Percentiles rank a stretch among this genome's conserved stretches.
These are phyloP conservation scores for Sphaerulina vaccinii DNA, from an alignment of 2,329 filamentous ascomycete species.

Conservation along the genomic window DNA sequence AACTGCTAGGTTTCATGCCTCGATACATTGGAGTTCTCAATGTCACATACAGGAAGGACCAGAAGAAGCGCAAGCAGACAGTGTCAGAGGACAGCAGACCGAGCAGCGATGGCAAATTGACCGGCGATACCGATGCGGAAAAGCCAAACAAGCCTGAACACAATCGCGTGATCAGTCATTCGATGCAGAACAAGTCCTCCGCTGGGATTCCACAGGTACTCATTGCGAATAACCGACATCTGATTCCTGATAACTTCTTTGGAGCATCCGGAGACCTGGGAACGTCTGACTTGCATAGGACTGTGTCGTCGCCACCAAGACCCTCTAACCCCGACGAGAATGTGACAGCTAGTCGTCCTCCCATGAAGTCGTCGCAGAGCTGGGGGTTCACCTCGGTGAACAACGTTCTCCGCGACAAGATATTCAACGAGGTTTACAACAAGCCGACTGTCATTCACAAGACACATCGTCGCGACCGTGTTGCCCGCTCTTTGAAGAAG, in stretches of 20 bases:
- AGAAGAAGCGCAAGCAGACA: constrained; percentile 47
- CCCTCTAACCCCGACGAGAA: constrained; percentile 20
- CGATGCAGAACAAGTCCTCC: constrained; percentile 59
- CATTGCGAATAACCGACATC: constrained; percentile 90
- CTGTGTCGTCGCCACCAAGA: constrained; percentile 27
- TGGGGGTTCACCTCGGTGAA: constrained; percentile 96
- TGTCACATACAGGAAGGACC: constrained; percentile 89
- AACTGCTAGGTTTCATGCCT: constrained; percentile 85
- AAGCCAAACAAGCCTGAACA: constrained; percentile 23
- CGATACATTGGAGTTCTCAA: constrained; percentile 97
- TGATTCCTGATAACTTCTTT: constrained; percentile 81
- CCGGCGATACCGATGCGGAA: constrained; percentile 28
- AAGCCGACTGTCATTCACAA: constrained; percentile 79
- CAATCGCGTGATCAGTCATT: constrained; percentile 66
- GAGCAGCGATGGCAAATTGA: constrained; percentile 15
- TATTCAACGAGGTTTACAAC: constrained; percentile 90
- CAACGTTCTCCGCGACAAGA: constrained; percentile 80
- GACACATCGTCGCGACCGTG: constrained; percentile 67
- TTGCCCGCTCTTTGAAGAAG: constrained; percentile 56
- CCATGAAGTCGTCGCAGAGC: constrained; percentile 53
- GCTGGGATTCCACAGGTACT: constrained; percentile 79
- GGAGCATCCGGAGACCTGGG: constrained; percentile 49
- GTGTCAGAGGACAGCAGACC: constrained; percentile 36
- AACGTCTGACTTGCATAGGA: constrained; percentile 33
- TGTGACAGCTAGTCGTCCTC: constrained; percentile 35